phyloP scores from a whole-genome alignment of 345 rosid species.

The Populus deltoides region DNA sequence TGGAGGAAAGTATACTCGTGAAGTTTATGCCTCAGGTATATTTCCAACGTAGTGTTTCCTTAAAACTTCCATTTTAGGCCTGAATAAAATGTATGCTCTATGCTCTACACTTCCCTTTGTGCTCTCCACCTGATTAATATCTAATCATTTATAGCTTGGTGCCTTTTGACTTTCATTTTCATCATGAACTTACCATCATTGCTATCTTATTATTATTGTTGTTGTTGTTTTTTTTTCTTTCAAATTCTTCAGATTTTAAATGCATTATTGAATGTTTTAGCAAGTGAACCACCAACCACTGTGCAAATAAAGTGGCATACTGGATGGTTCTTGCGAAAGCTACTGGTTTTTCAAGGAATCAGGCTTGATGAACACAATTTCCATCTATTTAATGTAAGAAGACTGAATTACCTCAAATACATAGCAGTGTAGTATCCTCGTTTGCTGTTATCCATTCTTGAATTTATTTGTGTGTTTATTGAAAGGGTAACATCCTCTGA shows the following conservation, averaged over 20 bases:
- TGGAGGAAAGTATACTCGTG: conserved; percentile 21
- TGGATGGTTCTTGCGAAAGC: conserved; percentile 55
- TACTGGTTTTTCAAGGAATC: conserved; percentile 35
- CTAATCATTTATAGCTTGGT: not conserved
- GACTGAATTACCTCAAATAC: not conserved
- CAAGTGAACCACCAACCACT: conserved; percentile 35
- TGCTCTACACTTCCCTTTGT: too few relatives aligned
- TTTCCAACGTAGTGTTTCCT: not conserved
- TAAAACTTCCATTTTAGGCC: not conserved
- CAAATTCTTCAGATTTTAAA: conserved; percentile 35
- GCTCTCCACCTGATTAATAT: not conserved
- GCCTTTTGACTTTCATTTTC: not conserved
- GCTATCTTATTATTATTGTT: not conserved
- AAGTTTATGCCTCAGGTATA: conserved; percentile 37
- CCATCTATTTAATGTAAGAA: conserved; percentile 50
- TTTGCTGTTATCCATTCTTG: not conserved
- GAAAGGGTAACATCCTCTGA: not conserved
- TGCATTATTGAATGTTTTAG: conserved; percentile 45
- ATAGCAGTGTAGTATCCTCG: not conserved
- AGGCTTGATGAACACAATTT: conserved; percentile 32
- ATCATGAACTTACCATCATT: not conserved
- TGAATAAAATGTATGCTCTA: not conserved
- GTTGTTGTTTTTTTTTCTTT: not conserved
- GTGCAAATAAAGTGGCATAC: conserved; percentile 38
- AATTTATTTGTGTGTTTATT: not conserved